Conservation (phyloP, 2,329 filamentous ascomycete species). For the Aspergillus pseudoviridinutans region DNA sequence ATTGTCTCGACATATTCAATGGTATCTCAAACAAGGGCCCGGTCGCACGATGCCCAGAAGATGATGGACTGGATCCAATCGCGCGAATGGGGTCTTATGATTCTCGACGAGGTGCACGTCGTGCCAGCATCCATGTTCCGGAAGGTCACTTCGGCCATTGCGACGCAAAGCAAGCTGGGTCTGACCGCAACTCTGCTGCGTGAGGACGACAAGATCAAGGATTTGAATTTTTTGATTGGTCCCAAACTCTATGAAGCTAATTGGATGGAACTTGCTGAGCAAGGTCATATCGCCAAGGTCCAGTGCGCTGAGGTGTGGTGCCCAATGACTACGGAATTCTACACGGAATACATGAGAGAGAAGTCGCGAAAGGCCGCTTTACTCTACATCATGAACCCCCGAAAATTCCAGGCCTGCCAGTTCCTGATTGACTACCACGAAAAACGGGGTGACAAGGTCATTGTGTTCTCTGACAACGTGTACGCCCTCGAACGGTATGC, state of each 20-base stretch:
- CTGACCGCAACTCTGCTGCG: conserved; percentile 88
- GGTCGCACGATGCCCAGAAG: conserved; percentile 89
- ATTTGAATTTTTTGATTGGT: conserved; percentile 94
- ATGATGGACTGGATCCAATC: conserved; percentile 93
- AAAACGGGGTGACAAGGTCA: conserved; percentile 90
- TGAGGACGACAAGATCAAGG: conserved; percentile 97
- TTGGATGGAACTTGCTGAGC: conserved; percentile 97
- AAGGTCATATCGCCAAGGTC: conserved; percentile 93
- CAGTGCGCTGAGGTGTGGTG: conserved; percentile 99
- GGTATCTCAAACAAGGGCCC: conserved; percentile 86
- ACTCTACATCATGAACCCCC: conserved; percentile 95
- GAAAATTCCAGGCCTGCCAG: conserved; percentile 95
- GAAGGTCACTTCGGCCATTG: conserved; percentile 87
- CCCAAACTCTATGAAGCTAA: conserved; percentile 98
- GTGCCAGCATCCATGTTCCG: conserved; percentile 96
- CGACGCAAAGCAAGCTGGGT: conserved; percentile 91
- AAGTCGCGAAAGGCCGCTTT: conserved; percentile 63
- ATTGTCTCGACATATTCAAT: conserved; percentile 98
- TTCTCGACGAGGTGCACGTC: conserved; percentile 96
- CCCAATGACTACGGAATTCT: conserved; percentile 98
- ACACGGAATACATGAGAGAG: conserved; percentile 80
- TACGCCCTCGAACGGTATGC: conserved; percentile 87
- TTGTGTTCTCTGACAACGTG: conserved; percentile 97
- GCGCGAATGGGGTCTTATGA: conserved; percentile 95
- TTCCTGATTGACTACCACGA: conserved; percentile 99